Percentiles rank a stretch among this genome's conserved stretches.
Evolutionary conservation across 2,329 filamentous ascomycete species (phyloP).

Genomic region (Paracorniculantispora psalliotae): DNA sequence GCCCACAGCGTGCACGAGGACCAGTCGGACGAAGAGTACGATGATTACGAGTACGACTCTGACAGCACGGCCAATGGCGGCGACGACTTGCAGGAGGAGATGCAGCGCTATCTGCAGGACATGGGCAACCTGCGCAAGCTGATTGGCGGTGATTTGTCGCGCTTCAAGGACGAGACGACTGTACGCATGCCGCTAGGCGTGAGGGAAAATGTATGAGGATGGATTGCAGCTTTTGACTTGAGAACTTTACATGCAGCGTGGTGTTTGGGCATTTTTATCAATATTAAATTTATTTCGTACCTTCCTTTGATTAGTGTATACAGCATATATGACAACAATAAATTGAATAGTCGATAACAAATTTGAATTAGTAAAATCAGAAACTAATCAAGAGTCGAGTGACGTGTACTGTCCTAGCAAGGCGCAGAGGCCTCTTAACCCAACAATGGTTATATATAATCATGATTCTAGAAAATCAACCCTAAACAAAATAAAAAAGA

Average conservation of each 20-base stretch:
- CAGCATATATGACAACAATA: background rate
- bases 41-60: constrained; percentile 52
- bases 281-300: background rate
- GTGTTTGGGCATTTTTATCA: constrained; percentile 22
- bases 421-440: no score
- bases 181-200: constrained; percentile 47
- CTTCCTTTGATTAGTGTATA: background rate
- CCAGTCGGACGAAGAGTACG: constrained; percentile 47
- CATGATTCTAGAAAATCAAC: no score
- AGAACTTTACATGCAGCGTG: constrained; percentile 20
- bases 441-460: no score
- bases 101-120: constrained; percentile 79
- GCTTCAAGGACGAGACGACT: constrained; percentile 59
- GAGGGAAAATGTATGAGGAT: constrained; percentile 34
- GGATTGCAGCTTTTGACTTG: constrained; percentile 1
- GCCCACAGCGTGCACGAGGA: constrained; percentile 35
- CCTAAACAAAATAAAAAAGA: no score
- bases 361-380: no score
- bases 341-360: background rate
- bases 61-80: constrained; percentile 44
- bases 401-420: no score
- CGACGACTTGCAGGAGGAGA: constrained; percentile 73
- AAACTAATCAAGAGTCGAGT: no score
- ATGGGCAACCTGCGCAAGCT: constrained; percentile 59
- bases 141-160: constrained; percentile 72